Evolutionary conservation across 2,329 filamentous ascomycete genomes (phyloP).

Genomic region (Fusarium hainanense): DNA sequence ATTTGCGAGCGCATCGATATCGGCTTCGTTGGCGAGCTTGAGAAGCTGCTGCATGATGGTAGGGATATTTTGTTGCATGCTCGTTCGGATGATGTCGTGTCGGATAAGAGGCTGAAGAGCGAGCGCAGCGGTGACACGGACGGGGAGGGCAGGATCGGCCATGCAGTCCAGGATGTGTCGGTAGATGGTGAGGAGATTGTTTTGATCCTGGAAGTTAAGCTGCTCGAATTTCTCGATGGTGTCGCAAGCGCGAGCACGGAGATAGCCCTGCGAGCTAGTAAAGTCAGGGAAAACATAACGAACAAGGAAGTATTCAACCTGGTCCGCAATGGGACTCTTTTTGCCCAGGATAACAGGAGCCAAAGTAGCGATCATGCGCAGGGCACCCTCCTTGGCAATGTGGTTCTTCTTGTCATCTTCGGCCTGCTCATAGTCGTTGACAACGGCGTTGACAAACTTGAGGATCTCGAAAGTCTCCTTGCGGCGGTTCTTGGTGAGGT

Average conservation of each 20-base stretch:
- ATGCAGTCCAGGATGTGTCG: conserved; percentile 96
- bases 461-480: conserved; percentile 97
- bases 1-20: conserved; percentile 95
- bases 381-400: conserved; percentile 92
- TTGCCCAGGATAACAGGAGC: conserved; percentile 95
- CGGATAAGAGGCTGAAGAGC: conserved; percentile 95
- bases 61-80: conserved; percentile 97
- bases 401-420: conserved; percentile 92
- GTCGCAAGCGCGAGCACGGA: conserved; percentile 94
- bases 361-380: conserved; percentile 96
- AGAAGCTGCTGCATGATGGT: conserved; percentile 99
- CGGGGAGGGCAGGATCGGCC: conserved; percentile 92
- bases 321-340: conserved; percentile 97
- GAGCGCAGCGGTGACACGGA: conserved; percentile 92
- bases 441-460: conserved; percentile 93
- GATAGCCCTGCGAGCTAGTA: conserved; percentile 88
- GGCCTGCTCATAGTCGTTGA: conserved; percentile 89
- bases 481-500: conserved; percentile 90
- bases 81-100: conserved; percentile 91
- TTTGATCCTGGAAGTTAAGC: conserved; percentile 94
- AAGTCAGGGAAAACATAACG: conserved; percentile 99
- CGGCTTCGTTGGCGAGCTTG: conserved; percentile 96
- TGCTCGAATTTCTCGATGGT: conserved; percentile 98
- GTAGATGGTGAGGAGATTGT: conserved; percentile 96
- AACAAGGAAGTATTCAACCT: conserved; percentile 98